Evolutionary conservation across 768 basidiomycete genomes (phyloP).

Genomic region (Leccinum disarticulatum): DNA sequence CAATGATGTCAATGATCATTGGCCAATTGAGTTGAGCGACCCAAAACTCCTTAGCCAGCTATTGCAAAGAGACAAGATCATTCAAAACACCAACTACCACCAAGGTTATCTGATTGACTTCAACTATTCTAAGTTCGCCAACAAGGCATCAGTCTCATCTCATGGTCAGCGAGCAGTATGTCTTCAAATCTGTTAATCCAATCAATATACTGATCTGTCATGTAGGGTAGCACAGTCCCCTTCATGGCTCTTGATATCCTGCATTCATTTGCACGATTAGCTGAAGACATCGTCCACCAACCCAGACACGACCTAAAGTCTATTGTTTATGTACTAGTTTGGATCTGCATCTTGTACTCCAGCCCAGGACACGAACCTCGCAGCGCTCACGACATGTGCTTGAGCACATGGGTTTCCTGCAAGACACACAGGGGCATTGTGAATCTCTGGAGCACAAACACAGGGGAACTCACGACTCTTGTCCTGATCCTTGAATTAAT

Average conservation of each 20-base stretch:
- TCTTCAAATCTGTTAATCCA: not conserved
- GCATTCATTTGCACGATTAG: no score
- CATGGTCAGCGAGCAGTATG: not conserved
- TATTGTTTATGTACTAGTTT: conserved; percentile 1
- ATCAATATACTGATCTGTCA: no score
- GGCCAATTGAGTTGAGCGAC: not conserved
- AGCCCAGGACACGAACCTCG: not conserved
- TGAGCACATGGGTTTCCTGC: not conserved
- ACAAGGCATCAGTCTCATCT: not conserved
- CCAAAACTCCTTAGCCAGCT: not conserved
- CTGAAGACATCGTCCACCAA: not conserved
- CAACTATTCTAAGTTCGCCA: not conserved
- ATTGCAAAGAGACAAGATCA: not conserved
- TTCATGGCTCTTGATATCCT: no score
- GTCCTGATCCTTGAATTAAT: not conserved
- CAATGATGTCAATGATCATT: not conserved
- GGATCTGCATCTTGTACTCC: conserved; percentile 5
- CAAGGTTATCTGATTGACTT: conserved; percentile 5
- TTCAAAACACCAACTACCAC: not conserved
- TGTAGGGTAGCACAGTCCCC: no score
- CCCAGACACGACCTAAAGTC: conserved; percentile 5
- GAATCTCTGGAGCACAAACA: not conserved
- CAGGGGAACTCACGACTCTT: not conserved
- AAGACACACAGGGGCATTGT: not conserved
- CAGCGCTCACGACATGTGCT: not conserved